Percentiles rank a stretch among this genome's conserved stretches.
phyloP scores from a whole-genome alignment of 2,329 filamentous ascomycete species.

The Scedosporium aurantiacum region DNA sequence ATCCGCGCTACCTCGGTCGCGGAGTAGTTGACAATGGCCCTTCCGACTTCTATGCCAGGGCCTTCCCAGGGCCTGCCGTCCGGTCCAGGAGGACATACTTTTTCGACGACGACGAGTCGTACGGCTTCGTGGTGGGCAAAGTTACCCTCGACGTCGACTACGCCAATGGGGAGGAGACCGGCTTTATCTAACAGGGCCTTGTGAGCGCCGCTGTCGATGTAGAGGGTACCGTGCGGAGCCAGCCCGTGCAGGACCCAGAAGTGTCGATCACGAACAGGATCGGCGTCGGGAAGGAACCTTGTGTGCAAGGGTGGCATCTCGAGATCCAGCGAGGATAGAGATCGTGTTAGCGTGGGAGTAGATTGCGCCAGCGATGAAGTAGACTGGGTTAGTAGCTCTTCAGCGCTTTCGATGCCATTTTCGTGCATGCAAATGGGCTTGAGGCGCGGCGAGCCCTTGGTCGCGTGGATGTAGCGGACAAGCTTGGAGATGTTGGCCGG shows the following conservation, averaged over 20 bases:
- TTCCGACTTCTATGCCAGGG: slow-evolving; percentile 61
- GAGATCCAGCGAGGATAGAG: slow-evolving; percentile 25
- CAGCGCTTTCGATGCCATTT: slow-evolving; percentile 8
- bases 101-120: slow-evolving; percentile 68
- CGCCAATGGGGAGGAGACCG: slow-evolving; percentile 78
- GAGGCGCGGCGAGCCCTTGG: slow-evolving; percentile 17
- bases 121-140: slow-evolving; percentile 93
- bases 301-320: slow-evolving; percentile 66
- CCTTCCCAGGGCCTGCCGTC: slow-evolving; percentile 39
- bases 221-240: slow-evolving; percentile 78
- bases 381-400: slow-evolving; percentile 15
- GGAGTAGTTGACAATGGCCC: slow-evolving; percentile 90
- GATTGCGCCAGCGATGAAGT: slow-evolving; percentile 19
- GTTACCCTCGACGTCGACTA: slow-evolving; percentile 76
- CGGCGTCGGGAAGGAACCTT: slow-evolving; percentile 73
- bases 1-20: slow-evolving; percentile 73
- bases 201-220: slow-evolving; percentile 85
- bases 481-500: slow-evolving; percentile 87
- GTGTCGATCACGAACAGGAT: slow-evolving; percentile 82
- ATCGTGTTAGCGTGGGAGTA: slow-evolving; percentile 17
- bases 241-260: slow-evolving; percentile 97
- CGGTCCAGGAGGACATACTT: slow-evolving; percentile 27
- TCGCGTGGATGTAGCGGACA: slow-evolving; percentile 64
- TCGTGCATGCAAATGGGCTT: slow-evolving; percentile 7
- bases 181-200: slow-evolving; percentile 72